Base-by-base conservation (phyloP, 495 filamentous ascomycete species). In the Acidiella bohemica region DNA sequence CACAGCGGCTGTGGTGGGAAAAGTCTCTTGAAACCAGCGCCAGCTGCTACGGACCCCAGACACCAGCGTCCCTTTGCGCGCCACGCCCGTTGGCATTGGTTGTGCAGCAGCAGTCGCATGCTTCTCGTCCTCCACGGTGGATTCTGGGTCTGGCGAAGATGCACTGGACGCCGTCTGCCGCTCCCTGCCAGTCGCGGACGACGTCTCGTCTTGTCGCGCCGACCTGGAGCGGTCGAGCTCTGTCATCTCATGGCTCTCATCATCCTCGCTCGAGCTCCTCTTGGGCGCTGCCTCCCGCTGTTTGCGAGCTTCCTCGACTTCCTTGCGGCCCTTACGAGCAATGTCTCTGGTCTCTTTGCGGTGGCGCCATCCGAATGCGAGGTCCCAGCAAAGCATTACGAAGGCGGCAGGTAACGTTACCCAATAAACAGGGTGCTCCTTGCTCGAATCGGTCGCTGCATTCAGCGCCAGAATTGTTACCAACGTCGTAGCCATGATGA, bases 371-470 rank as follows among this genome's bases (percentile, higher is more conserved):
- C 74, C 75, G 31, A 65, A 71, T 0, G 44, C 53, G 16, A 79
- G 19, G 54, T 80, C 75, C 68, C 71, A 78, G 23, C 60, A 65
- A 36, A 80, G 67, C 72, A 77, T 73, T 42, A 78, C 58, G 19
- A 71, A 59, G 1, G 76, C 75, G 17, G 70, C 76, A 4, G 76
- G 76, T 9, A 78, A 47, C 0, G 76, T 78, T 0, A 79, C 66
- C 53, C 66, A 78, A 50, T 63, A 79, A 0, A 77, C 76, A 3
- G 65, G 71, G 49, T 62, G 54, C 28, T 65, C 57, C 12, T 58
- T 53, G 12, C 40, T 55, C 8, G 44, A 63, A 6, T 60, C 50
- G n/a, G 54, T 67, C 0, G 67, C 61, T 25, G 75, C 76, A 42
- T 80, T 80, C 2, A 79, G 37, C 0, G 62, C 68, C 18, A 80